Evolutionary conservation across 2,329 filamentous ascomycete species (phyloP), one percentile per base, ranked within the genome.

Genomic region (Alternaria triticina): DNA sequence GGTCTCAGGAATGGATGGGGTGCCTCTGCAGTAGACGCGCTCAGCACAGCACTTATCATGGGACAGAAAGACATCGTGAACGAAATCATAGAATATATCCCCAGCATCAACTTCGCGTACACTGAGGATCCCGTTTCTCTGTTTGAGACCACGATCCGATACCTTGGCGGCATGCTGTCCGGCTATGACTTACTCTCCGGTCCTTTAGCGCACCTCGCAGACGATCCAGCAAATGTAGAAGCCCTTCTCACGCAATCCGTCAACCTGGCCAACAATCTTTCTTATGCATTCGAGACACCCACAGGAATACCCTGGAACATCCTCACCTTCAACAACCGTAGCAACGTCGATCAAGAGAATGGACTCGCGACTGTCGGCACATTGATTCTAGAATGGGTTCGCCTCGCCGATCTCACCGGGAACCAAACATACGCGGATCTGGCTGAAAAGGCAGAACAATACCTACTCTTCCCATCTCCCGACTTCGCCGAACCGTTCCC

Each of bases 71-170:
- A 89, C 15, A 88, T 92, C 23, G 89, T 96, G 13, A 82, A 89
- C 45, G 83, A 89, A 57, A 94, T 96, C 66, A 79, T 97, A 20
- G 83, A 90, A 6, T 90, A 89, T 74, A 86, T 97, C 49, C 86
- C 88, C 0, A 86, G 81, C 0, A 90, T 96, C 72, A 84, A 96
- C 78, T 97, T 92, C 74, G 86, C 86, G 45, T 82, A 84, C 11
- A 91, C 90, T 3, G 11, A 63, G 0, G 66, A 65, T 2, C 80
- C 83, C 10, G 88, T 97, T 52, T 95, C 91, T 40, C 80, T 97
- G 8, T 97, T 97, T 73, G 94, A 97, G 80, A 96, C 93, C 0
- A 97, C 92, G 0, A 97, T 97, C 74, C 89, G 94, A 27, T 97
- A 97, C 73, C 82, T 97, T 1, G 94, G 88, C 10, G 94, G 93